Percentiles rank a stretch among this genome's conserved stretches.
These are phyloP conservation scores for Microstegium vimineum DNA, from an alignment of 176 grass and related monocot species.

Conservation along the genomic window DNA sequence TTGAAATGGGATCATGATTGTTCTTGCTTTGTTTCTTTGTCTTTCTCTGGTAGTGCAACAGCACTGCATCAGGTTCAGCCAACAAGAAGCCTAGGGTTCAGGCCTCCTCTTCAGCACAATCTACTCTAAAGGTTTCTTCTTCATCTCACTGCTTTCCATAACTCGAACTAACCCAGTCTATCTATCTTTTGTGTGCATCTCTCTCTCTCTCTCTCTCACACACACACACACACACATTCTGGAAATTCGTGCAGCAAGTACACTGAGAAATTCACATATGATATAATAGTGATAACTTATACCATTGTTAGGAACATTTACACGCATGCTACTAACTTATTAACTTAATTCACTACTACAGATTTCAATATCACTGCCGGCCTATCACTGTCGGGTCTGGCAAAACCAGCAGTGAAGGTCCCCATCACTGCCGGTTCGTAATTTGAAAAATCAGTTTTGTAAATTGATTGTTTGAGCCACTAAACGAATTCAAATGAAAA, in stretches of 20 bases:
- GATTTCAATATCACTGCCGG: no score
- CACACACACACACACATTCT: neutral
- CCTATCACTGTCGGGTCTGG: no score
- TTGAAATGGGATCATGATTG: slow-evolving; percentile 46
- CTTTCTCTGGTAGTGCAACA: slow-evolving; percentile 85
- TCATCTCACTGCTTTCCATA: slow-evolving; percentile 41
- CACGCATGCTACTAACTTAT: neutral
- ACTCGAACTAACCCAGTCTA: neutral
- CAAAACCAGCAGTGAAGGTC: no score
- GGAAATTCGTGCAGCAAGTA: slow-evolving; percentile 17
- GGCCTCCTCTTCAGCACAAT: slow-evolving; percentile 87
- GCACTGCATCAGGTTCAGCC: slow-evolving; percentile 83
- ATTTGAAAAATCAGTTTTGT: no score
- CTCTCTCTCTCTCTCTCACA: slow-evolving; percentile 12
- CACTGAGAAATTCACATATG: neutral
- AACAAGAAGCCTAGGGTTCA: slow-evolving; percentile 98
- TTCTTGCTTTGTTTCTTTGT: slow-evolving; percentile 49
- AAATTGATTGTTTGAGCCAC: no score
- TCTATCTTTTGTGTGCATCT: neutral
- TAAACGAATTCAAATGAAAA: no score
- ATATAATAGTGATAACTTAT: neutral
- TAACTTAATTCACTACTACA: no score
- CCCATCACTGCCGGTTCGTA: no score
- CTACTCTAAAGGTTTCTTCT: slow-evolving; percentile 96
- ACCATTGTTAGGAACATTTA: neutral